Conservation (phyloP, 306 rosid species). For the Corylus americana region DNA sequence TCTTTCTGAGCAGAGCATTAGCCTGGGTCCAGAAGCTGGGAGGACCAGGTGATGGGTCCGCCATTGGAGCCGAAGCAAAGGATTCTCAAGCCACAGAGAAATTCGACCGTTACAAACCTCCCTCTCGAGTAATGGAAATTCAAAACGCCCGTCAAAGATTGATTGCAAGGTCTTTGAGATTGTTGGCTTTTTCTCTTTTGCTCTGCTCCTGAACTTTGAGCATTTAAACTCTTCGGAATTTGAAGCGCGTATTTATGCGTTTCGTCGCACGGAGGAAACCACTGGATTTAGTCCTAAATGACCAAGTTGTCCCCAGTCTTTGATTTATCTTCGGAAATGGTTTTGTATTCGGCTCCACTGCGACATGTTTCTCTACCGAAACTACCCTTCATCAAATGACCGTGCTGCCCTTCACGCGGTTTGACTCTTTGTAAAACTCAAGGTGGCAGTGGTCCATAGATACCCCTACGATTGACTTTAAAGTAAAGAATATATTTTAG, state of each 20-base stretch:
- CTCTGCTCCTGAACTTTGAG: not conserved
- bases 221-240: not conserved
- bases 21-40: slow-evolving; percentile 89
- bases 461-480: no score
- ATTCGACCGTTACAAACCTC: slow-evolving; percentile 6
- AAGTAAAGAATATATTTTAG: no score
- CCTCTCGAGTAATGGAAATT: slow-evolving; percentile 12
- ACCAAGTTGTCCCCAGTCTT: slow-evolving; percentile 17
- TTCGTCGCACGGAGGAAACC: not conserved
- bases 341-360: not conserved
- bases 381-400: slow-evolving; percentile 23
- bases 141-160: slow-evolving; percentile 4
- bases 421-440: not conserved
- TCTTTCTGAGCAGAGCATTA: slow-evolving; percentile 83
- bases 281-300: not conserved
- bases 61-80: slow-evolving; percentile 30
- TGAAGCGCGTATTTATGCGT: not conserved
- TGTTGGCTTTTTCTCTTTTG: not conserved
- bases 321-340: slow-evolving; percentile 4
- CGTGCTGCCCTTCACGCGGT: not conserved
- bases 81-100: not conserved
- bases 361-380: slow-evolving; percentile 1
- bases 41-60: slow-evolving; percentile 44
- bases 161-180: not conserved
- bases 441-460: no score